These are phyloP conservation scores for Saturnispora mendoncae DNA, from an alignment of 805 yeast genomes.

Conservation along the genomic window DNA sequence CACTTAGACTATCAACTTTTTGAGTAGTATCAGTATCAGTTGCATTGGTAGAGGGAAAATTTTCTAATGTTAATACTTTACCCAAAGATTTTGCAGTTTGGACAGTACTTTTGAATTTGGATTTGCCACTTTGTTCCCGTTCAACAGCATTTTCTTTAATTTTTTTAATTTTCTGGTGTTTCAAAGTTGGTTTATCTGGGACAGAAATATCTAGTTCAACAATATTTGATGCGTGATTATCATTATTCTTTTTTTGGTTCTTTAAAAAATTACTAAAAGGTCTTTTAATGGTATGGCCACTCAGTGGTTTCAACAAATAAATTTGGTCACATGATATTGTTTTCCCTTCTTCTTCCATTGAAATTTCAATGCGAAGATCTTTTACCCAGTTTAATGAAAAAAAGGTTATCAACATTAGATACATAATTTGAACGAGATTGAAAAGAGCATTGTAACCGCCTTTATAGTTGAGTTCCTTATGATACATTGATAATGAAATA, in stretches of 20 bases:
- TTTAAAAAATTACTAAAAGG: not conserved
- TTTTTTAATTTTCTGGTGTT: too few species aligned
- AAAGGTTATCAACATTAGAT: not conserved
- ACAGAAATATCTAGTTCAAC: too few species aligned
- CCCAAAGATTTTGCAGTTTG: too few species aligned
- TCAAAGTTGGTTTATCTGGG: too few species aligned
- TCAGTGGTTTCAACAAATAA: not conserved
- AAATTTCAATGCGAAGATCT: not conserved
- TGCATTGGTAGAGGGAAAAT: too few species aligned
- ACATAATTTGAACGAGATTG: conserved; percentile 2
- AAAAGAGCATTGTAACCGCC: conserved; percentile 6
- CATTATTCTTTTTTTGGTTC: not conserved
- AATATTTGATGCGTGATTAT: not conserved
- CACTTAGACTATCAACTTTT: not conserved
- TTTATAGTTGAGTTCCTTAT: conserved; percentile 2
- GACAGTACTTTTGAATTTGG: too few species aligned
- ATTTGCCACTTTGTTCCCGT: too few species aligned
- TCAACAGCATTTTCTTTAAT: too few species aligned
- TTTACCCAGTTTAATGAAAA: conserved; percentile 3
- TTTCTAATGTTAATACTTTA: too few species aligned
- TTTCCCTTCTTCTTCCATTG: not conserved
- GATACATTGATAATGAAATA: not conserved
- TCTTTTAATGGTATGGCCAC: not conserved
- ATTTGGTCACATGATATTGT: not conserved
- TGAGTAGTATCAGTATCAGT: not conserved